Evolutionary conservation across 805 yeast species (phyloP).

Genomic region (Helenozyma rhizophorensis): DNA sequence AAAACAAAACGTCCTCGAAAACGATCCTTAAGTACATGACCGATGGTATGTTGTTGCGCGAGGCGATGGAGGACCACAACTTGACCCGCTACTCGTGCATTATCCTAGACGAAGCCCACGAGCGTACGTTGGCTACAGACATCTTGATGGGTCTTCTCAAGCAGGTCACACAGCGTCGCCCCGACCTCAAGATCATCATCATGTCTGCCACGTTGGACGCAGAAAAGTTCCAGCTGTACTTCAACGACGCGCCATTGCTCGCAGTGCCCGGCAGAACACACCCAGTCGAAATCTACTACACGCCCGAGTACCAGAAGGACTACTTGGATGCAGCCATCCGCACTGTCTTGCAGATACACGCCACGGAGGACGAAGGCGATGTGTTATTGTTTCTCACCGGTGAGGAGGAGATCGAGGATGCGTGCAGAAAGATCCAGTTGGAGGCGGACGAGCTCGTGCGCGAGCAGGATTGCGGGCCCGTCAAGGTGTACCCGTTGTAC

Average conservation of each 20-base stretch:
- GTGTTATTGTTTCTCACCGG: constrained; percentile 85
- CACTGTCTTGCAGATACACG: constrained; percentile 94
- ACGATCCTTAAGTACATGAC: constrained; percentile 95
- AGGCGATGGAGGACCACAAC: constrained; percentile 95
- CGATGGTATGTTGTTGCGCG: constrained; percentile 96
- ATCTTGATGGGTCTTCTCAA: constrained; percentile 92
- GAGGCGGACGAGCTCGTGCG: constrained; percentile 87
- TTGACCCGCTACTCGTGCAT: constrained; percentile 80
- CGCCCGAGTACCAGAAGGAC: constrained; percentile 95
- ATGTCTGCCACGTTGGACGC: constrained; percentile 99
- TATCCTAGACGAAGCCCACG: constrained; percentile 96
- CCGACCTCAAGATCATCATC: constrained; percentile 84
- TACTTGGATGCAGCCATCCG: constrained; percentile 92
- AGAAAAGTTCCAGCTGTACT: constrained; percentile 87
- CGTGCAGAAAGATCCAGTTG: constrained; percentile 79
- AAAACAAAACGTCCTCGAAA: constrained; percentile 74
- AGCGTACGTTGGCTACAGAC: constrained; percentile 94
- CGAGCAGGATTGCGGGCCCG: constrained; percentile 87
- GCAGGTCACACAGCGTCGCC: constrained; percentile 72
- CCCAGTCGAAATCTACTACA: constrained; percentile 95
- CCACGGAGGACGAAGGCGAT: constrained; percentile 93
- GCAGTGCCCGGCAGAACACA: constrained; percentile 98
- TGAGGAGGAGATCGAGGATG: constrained; percentile 97
- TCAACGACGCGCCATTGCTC: constrained; percentile 85
- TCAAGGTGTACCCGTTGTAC: constrained; percentile 86